Percentiles rank a stretch among this genome's conserved stretches.
phyloP scores from a whole-genome alignment of 1,284 basidiomycete genomes.

The Megacollybia platyphylla region DNA sequence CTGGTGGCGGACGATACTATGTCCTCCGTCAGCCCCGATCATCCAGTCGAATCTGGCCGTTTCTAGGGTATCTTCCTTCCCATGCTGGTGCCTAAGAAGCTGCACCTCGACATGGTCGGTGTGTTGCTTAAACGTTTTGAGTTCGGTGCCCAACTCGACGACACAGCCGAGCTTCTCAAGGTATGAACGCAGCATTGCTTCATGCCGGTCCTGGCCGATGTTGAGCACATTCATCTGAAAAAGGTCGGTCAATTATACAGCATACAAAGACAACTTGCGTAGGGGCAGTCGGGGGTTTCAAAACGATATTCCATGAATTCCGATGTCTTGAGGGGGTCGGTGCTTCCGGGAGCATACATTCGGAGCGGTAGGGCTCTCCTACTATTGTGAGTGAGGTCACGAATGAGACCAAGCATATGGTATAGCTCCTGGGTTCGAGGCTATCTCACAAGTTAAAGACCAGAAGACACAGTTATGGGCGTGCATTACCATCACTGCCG shows the following conservation, averaged over 20 bases:
- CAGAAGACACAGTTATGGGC: background rate
- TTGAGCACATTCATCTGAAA: background rate
- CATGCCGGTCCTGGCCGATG: constrained; percentile 3
- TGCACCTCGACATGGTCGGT: constrained; percentile 1
- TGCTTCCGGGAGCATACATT: background rate
- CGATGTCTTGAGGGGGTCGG: constrained; percentile 1
- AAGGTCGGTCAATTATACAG: background rate
- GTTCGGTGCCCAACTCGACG: constrained; percentile 4
- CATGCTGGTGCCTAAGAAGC: background rate
- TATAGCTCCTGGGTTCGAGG: constrained; percentile 8
- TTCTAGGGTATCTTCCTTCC: constrained; percentile 11
- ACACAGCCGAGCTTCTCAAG: background rate
- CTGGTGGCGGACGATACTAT: constrained; percentile 18
- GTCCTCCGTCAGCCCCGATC: constrained; percentile 28
- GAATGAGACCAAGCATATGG: constrained; percentile 6
- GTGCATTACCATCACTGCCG: constrained; percentile 9
- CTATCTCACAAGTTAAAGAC: background rate
- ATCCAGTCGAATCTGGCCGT: constrained; percentile 18
- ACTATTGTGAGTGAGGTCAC: constrained; percentile 1
- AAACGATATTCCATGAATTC: background rate
- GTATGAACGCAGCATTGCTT: constrained; percentile 3
- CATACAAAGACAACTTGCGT: background rate
- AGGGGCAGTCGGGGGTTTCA: background rate
- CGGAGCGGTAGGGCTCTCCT: background rate
- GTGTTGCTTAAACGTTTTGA: constrained; percentile 4